Percentiles rank a stretch among this genome's conserved stretches.
phyloP scores from a whole-genome alignment of 1,284 basidiomycete genomes.

The Pascua sp. region DNA sequence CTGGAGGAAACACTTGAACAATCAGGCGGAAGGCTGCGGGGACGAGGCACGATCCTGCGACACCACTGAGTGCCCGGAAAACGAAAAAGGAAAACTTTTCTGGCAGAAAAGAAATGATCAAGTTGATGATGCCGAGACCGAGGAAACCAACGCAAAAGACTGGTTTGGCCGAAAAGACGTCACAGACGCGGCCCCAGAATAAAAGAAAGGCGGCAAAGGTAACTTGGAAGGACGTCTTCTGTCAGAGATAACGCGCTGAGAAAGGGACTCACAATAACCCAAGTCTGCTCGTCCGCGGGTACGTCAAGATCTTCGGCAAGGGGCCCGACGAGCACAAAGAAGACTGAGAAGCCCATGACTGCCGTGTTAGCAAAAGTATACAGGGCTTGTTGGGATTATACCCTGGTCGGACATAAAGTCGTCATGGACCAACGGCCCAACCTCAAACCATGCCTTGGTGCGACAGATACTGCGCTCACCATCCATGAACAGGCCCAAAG shows the following conservation, averaged over 20 bases:
- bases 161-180: constrained; percentile 30
- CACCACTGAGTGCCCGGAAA: constrained; percentile 34
- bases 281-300: constrained; percentile 23
- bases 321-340: constrained; percentile 22
- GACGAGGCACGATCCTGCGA: constrained; percentile 32
- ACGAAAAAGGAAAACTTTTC: constrained; percentile 39
- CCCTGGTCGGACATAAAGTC: too few species aligned
- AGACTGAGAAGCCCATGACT: constrained; percentile 12
- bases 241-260: too few species aligned
- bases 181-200: constrained; percentile 35
- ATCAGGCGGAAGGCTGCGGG: constrained; percentile 38
- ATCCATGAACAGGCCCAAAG: constrained; percentile 26
- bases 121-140: constrained; percentile 28
- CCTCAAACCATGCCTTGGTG: too few species aligned
- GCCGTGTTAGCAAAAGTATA: not conserved
- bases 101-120: constrained; percentile 37
- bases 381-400: too few species aligned
- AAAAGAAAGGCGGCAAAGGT: constrained; percentile 34
- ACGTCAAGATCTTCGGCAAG: constrained; percentile 27
- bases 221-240: constrained; percentile 26
- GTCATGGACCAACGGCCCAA: too few species aligned
- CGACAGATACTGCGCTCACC: too few species aligned
- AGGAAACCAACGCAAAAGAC: constrained; percentile 31
- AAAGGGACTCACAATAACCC: constrained; percentile 23
- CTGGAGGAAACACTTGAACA: constrained; percentile 22